Base-by-base conservation (phyloP, 768 basidiomycete species). In the Galerina marginata region DNA sequence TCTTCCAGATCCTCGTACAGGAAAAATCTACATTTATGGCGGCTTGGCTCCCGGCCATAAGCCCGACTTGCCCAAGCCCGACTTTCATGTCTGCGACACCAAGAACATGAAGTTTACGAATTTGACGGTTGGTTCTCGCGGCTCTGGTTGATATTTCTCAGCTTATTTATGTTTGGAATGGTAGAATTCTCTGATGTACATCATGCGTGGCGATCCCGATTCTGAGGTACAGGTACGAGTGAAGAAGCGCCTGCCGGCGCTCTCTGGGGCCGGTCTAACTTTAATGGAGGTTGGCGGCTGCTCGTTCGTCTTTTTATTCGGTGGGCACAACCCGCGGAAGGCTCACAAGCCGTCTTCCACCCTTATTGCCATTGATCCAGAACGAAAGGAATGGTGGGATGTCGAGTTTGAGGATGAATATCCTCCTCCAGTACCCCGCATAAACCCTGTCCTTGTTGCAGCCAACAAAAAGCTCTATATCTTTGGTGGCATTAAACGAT, bases 21-120 rank as follows among this genome's bases (percentile, higher is more conserved):
- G 37, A 38, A 57, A 57, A 40, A 38, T 57, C n/a, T 57, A 38
- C 46, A 20, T 57, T 6, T 42, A 57, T 26, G 56, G 56, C 7
- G 56, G 56, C 14, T 38, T 57, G 37, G 9, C 36, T 16, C 46
- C 33, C 16, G 48, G 38, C 9, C 23, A 56, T 10, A n/a, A 56
- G 20, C 7, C n/a, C 4, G 33, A 56, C 3, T 5, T 56, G 9
- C 55, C 55, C 2, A 46, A 16, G 4, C 26, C 25, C 2, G 9
- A 47, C 46, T 56, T 56, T n/a, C 46, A 56, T n/a, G 44, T 56
- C 23, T 56, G 43, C 44, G 55, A 56, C 36, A 46, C 46, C 15
- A 10, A 29, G 33, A 33, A 25, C 29, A 56, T 56, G 55, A 12
- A 56, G 16, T 56, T 56, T 15, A 46, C 43, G 12, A 33, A 56